Percentiles rank a stretch among this genome's conserved stretches.
Conservation (phyloP, 2,329 filamentous ascomycete genomes). For the Stenocarpella maydis region DNA sequence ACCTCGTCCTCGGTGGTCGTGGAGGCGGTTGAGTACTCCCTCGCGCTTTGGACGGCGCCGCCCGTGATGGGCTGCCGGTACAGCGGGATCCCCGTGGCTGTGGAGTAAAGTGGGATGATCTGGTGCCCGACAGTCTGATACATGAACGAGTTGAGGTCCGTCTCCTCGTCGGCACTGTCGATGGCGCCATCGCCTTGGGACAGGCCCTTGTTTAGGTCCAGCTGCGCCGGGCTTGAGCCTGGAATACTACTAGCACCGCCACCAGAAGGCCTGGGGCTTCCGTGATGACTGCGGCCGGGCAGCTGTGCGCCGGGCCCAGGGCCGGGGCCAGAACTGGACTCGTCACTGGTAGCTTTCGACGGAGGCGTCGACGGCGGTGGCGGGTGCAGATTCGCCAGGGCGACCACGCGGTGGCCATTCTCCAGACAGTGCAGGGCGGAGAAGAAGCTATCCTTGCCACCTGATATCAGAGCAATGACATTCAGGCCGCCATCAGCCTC, state of each 20-base stretch:
- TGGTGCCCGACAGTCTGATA: slow-evolving; percentile 96
- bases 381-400: slow-evolving; percentile 88
- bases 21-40: slow-evolving; percentile 66
- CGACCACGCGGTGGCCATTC: slow-evolving; percentile 85
- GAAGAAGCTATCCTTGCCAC: slow-evolving; percentile 97
- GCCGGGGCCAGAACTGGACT: neutral
- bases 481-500: slow-evolving; percentile 58
- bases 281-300: neutral
- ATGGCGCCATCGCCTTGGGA: neutral
- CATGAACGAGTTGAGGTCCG: slow-evolving; percentile 97
- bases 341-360: neutral
- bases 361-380: slow-evolving; percentile 32
- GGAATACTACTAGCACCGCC: neutral
- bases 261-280: neutral
- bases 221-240: neutral
- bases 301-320: neutral
- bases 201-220: neutral
- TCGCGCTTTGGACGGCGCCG: slow-evolving; percentile 71
- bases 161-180: slow-evolving; percentile 47
- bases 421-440: slow-evolving; percentile 88
- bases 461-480: slow-evolving; percentile 92
- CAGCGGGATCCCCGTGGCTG: slow-evolving; percentile 81
- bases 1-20: slow-evolving; percentile 74
- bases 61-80: slow-evolving; percentile 83
- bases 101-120: slow-evolving; percentile 83